Percentiles rank a stretch among this genome's conserved stretches.
Conservation (phyloP, 1,139 yeast genomes). For the Starmera stellimalicola region DNA sequence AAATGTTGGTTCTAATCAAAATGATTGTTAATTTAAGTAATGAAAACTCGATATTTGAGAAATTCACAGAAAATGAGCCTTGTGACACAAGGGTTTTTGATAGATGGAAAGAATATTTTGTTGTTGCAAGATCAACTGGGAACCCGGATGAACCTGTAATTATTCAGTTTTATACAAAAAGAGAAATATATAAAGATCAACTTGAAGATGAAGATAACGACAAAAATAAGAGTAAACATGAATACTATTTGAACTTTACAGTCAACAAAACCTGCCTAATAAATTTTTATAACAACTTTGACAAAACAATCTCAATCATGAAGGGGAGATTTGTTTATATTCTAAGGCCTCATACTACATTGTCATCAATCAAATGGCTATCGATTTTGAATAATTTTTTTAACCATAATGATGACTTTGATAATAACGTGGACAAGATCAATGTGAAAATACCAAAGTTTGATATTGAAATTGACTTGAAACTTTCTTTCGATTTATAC, state of each 20-base stretch:
- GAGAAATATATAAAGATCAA: no score
- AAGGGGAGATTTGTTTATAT: slow-evolving; percentile 37
- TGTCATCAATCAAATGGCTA: slow-evolving; percentile 53
- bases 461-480: slow-evolving; percentile 34
- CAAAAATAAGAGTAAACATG: slow-evolving; percentile 10
- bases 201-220: no score
- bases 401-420: slow-evolving; percentile 23
- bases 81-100: slow-evolving; percentile 50
- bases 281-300: slow-evolving; percentile 53
- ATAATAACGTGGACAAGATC: slow-evolving; percentile 38
- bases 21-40: slow-evolving; percentile 20
- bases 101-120: slow-evolving; percentile 68
- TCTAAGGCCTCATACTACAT: slow-evolving; percentile 42
- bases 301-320: slow-evolving; percentile 53
- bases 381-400: slow-evolving; percentile 41
- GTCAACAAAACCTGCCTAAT: slow-evolving; percentile 25
- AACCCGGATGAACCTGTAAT: slow-evolving; percentile 37
- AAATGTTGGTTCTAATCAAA: slow-evolving; percentile 56
- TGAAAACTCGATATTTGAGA: slow-evolving; percentile 16
- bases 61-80: slow-evolving; percentile 37
- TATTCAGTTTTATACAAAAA: slow-evolving; percentile 50
- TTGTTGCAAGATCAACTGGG: slow-evolving; percentile 55
- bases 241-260: slow-evolving; percentile 21
- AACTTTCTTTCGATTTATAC: slow-evolving; percentile 26
- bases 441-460: slow-evolving; percentile 27